Base-by-base conservation (phyloP, 352 stramenopile genomes). In the Phytophthora foliorum region DNA sequence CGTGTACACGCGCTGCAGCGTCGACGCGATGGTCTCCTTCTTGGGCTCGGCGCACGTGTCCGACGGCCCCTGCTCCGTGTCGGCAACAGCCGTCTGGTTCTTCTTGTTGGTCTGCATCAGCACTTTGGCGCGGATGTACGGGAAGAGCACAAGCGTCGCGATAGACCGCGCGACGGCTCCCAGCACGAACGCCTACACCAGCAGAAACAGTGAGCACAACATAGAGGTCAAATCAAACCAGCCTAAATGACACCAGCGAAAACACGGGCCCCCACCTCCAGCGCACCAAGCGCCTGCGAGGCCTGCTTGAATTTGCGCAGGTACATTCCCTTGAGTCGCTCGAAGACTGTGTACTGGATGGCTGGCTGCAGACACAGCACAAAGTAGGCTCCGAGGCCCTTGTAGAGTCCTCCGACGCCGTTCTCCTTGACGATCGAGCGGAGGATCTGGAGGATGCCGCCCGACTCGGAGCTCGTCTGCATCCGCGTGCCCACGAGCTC, bases 301-400 rank as follows among this genome's bases (percentile, higher is more conserved):
- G 74, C 82, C 50, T 76, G 72, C 66, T 88, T 92, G 72, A 80
- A 88, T 22, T 79, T 80, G 42, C 72, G 80, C 52, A 95, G 59
- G 48, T 94, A 94, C 24, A 91, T 27, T 45, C 78, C 71, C 63
- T 94, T 88, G 59, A 95, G 58, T 54, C 97, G 88, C 72, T 99
- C 96, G 69, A 99, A 99, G 22, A 98, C 88, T 14, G 97, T 98
- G 75, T 98, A 99, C 69, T 99, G 96, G 67, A 99, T 98, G 14
- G 97, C 96, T 11, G 97, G 97, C 82, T 99, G 98, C 51, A 99
- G 77, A 74, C 96, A 99, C 19, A 99, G 84, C 41, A 99, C 91
- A 60, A 95, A 96, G 73, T 98, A 98, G 6, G 95, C 90, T n/a
- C 86, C 77, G 38, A 97, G 85, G 17, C 89, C 90, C 57, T 95